A percentile compares a stretch with the other conserved stretches of the same genome.
These are phyloP conservation scores for Candida nanaspora DNA, from an alignment of 805 yeast genomes.

Conservation along the genomic window DNA sequence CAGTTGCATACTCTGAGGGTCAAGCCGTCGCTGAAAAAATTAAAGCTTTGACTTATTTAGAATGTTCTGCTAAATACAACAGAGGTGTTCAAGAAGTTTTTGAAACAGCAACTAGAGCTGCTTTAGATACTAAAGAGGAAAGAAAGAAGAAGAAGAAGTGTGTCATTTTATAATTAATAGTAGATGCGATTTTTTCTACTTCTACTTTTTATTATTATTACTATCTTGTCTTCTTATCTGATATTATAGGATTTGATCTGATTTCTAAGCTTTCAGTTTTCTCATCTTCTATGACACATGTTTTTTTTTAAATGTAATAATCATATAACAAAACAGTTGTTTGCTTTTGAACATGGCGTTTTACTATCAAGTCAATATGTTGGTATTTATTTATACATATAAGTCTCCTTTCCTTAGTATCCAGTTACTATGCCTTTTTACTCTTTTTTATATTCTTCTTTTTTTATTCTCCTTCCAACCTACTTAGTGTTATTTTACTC, in stretches of 20 bases:
- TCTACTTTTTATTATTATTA: conserved; percentile 1
- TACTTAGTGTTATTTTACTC: background rate
- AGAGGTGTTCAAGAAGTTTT: conserved; percentile 91
- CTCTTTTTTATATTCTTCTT: background rate
- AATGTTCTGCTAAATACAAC: conserved; percentile 89
- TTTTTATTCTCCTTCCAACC: background rate
- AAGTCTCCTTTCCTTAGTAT: too few species aligned
- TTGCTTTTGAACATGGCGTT: background rate
- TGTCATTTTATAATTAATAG: conserved; percentile 48
- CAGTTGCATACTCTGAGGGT: conserved; percentile 78
- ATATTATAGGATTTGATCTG: too few species aligned
- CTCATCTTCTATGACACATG: background rate
- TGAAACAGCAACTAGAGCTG: conserved; percentile 88
- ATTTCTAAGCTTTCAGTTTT: background rate
- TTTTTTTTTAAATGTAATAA: background rate
- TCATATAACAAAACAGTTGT: background rate
- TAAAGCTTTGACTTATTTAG: conserved; percentile 80
- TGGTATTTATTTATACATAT: background rate
- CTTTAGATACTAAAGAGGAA: conserved; percentile 59
- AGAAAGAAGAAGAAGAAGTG: conserved; percentile 61
- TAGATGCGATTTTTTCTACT: too few species aligned
- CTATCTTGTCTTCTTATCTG: background rate
- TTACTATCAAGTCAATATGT: background rate
- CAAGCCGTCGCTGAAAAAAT: conserved; percentile 82
- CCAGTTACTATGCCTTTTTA: background rate